Base-by-base conservation (phyloP, 164 flowering plant genomes). In the Macadamia tetraphylla region DNA sequence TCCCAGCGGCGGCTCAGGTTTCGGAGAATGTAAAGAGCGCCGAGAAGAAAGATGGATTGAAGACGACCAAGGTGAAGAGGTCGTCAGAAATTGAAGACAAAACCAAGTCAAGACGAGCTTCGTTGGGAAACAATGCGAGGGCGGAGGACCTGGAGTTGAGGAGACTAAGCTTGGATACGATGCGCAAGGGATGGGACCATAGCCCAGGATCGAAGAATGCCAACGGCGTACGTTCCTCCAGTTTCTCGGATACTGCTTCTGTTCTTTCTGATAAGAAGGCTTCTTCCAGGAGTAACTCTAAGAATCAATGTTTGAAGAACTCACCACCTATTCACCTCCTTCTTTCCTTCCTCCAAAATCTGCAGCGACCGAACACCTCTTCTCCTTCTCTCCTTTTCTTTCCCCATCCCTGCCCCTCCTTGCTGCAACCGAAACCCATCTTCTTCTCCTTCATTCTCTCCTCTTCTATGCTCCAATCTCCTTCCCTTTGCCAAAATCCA, bases 141-240 rank as follows among this genome's bases (percentile, higher is more conserved):
- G 72, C 35, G 62, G 77, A 62, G 30, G 73, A 60, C 18, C 11
- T 60, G 68, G 84, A 81, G 64, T 17, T 58, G 67, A 75, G 84
- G 77, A 72, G 84, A 61, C 53, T 81, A 83, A 85, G 88, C 70
- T 72, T 83, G 78, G 87, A 86, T 66, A 67, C 84, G 23, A 29
- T 75, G 29, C 32, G 86, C 51, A 76, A 65, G 63, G 77, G 66
- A 17, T 85, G 88, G 87, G 85, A 82, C 59, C 65, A 42, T 35
- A 65, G 69, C 60, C 71, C 71, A 0, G 70, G 61, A 2, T 57
- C 67, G 23, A 77, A 72, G 49, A 72, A 56, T 64, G 40, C 40
- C 5, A 35, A 35, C 40, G 74, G 67, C 49, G 49, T 43, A 12
- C 59, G 43, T 29, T 49, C 71, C 4, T 62, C 57, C 2, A 46